Conservation (phyloP, 1,284 basidiomycete genomes). For the Melampsora larici-populina region DNA sequence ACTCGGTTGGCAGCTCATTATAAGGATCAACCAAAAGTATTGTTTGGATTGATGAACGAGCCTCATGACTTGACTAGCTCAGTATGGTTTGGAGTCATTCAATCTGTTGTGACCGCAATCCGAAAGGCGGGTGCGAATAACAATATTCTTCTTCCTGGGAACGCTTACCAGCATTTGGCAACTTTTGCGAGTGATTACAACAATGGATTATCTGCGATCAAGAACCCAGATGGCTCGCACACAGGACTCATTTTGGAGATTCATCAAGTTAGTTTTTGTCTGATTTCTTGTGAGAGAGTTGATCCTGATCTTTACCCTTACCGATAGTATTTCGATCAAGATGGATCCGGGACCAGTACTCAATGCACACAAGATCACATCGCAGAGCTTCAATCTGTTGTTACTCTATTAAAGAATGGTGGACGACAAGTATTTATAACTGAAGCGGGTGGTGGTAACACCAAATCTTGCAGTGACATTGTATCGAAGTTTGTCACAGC, state of each 20-base stretch:
- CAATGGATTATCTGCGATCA: conserved; percentile 9
- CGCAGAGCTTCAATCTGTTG: not conserved
- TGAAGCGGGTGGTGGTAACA: conserved; percentile 30
- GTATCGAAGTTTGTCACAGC: conserved; percentile 20
- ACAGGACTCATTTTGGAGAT: conserved; percentile 23
- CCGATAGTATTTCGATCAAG: conserved; percentile 24
- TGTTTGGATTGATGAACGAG: conserved; percentile 26
- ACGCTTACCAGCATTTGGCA: not conserved
- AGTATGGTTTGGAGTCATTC: conserved; percentile 15
- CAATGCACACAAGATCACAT: conserved; percentile 9
- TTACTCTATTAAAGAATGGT: conserved; percentile 4
- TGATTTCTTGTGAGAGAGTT: not conserved
- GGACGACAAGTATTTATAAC: conserved; percentile 15
- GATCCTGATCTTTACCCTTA: too few relatives aligned
- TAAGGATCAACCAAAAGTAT: conserved; percentile 7
- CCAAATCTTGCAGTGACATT: conserved; percentile 5
- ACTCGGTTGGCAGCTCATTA: not conserved
- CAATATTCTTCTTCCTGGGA: conserved; percentile 12
- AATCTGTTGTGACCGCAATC: conserved; percentile 2
- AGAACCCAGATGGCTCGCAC: conserved; percentile 23
- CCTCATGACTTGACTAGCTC: conserved; percentile 13
- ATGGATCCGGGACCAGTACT: conserved; percentile 3
- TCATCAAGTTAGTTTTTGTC: conserved; percentile 20
- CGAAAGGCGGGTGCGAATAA: not conserved
- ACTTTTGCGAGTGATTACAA: conserved; percentile 15